A percentile compares a stretch with the other conserved stretches of the same genome.
phyloP scores from a whole-genome alignment of 441 rosid genomes.

The Arabidopsis lyrata region DNA sequence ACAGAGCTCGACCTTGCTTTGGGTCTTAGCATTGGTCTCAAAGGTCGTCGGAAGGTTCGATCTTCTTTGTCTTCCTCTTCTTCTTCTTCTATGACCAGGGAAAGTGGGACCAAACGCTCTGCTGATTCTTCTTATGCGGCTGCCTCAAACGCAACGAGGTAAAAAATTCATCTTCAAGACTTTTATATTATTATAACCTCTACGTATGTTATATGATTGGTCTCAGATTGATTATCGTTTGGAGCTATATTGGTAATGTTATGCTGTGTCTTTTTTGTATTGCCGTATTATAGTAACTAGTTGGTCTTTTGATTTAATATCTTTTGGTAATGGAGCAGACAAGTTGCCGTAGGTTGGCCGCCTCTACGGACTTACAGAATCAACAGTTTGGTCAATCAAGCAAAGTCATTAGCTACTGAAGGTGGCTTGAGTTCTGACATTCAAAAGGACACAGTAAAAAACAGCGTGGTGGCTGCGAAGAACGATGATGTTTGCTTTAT shows the following conservation, averaged over 20 bases:
- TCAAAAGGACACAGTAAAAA: constrained; percentile 49
- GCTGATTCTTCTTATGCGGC: constrained; percentile 63
- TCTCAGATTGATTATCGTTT: neutral
- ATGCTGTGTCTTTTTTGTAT: too few relatives aligned
- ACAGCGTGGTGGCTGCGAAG: constrained; percentile 11
- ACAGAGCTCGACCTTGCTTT: constrained; percentile 73
- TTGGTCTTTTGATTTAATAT: constrained; percentile 4
- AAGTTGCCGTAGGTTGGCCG: constrained; percentile 90
- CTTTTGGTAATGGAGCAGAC: constrained; percentile 53
- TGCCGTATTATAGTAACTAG: too few relatives aligned
- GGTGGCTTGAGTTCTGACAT: constrained; percentile 47
- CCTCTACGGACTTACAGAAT: constrained; percentile 82
- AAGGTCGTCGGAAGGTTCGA: constrained; percentile 34
- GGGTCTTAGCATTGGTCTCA: constrained; percentile 45
- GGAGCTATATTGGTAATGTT: neutral
- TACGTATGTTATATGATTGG: neutral
- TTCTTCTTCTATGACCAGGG: constrained; percentile 64
- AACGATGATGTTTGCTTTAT: constrained; percentile 28
- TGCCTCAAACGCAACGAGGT: constrained; percentile 54
- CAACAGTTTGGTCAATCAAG: constrained; percentile 79
- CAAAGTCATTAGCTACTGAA: constrained; percentile 59
- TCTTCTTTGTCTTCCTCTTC: constrained; percentile 53
- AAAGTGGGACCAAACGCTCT: constrained; percentile 67
- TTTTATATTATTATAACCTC: neutral
- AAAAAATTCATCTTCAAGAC: constrained; percentile 11